Evolutionary conservation across 805 yeast species (phyloP).

Genomic region (Ogataea paraovalis): DNA sequence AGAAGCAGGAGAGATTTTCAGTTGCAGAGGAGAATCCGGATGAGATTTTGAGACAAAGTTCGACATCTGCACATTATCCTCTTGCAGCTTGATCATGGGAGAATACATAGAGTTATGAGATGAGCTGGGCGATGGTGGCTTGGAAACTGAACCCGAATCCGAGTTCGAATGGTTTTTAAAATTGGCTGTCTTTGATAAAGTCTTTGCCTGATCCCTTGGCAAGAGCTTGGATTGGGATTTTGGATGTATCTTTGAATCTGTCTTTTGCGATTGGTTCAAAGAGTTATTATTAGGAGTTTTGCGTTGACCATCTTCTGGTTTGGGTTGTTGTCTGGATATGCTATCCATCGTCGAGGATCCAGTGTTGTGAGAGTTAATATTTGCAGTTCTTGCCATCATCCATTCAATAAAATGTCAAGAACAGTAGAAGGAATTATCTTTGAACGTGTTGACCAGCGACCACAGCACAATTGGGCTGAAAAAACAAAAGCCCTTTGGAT

Average conservation of each 20-base stretch:
- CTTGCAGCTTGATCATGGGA: neutral
- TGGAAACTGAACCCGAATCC: neutral
- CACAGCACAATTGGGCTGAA: too few relatives aligned
- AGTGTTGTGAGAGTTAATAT: neutral
- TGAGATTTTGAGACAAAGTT: neutral
- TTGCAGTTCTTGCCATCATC: neutral
- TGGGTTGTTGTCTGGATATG: neutral
- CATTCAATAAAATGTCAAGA: too few relatives aligned
- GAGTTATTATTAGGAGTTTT: neutral
- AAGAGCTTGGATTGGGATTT: neutral
- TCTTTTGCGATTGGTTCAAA: neutral
- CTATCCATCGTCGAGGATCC: neutral
- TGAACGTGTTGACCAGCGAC: too few relatives aligned
- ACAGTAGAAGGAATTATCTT: neutral
- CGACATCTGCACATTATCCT: neutral
- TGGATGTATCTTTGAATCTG: neutral
- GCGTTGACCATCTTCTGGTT: neutral
- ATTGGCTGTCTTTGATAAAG: neutral
- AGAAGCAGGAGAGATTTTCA: neutral
- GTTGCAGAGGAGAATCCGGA: neutral
- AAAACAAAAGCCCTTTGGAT: too few relatives aligned
- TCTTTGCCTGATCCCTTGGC: neutral
- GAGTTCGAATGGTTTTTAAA: neutral
- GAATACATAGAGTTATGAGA: neutral
- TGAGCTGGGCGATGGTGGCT: neutral